Conservation (phyloP, 306 rosid species). For the Quercus glauca region DNA sequence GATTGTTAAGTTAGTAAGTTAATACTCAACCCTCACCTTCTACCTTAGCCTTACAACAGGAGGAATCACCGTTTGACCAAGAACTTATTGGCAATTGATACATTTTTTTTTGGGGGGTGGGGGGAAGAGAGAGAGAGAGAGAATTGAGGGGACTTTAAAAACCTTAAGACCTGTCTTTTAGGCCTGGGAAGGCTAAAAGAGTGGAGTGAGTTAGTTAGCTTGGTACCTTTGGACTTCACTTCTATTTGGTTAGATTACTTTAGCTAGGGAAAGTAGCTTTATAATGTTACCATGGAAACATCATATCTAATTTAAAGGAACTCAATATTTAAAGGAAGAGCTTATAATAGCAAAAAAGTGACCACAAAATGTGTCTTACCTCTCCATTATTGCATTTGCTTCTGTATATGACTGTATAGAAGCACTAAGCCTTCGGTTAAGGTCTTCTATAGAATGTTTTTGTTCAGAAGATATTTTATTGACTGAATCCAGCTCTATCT, state of each 20-base stretch:
- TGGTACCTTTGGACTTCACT: neutral
- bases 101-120: too few relatives aligned
- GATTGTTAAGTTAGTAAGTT: too few relatives aligned
- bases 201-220: neutral
- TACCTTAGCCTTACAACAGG: too few relatives aligned
- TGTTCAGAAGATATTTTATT: constrained; percentile 63
- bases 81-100: too few relatives aligned
- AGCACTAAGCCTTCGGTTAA: constrained; percentile 76
- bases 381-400: constrained; percentile 75
- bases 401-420: constrained; percentile 80
- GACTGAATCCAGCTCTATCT: constrained; percentile 64
- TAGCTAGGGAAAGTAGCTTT: neutral
- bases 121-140: neutral
- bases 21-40: too few relatives aligned
- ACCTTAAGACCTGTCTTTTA: neutral
- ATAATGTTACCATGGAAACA: neutral
- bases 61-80: too few relatives aligned
- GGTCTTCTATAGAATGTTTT: constrained; percentile 74
- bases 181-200: neutral
- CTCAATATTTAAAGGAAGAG: neutral
- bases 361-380: constrained; percentile 42
- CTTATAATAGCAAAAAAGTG: neutral
- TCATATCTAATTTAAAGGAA: neutral
- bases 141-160: neutral
- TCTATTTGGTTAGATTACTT: neutral